Base-by-base conservation (phyloP, 176 grass and related monocot genomes). In the Hyparrhenia diplandra region DNA sequence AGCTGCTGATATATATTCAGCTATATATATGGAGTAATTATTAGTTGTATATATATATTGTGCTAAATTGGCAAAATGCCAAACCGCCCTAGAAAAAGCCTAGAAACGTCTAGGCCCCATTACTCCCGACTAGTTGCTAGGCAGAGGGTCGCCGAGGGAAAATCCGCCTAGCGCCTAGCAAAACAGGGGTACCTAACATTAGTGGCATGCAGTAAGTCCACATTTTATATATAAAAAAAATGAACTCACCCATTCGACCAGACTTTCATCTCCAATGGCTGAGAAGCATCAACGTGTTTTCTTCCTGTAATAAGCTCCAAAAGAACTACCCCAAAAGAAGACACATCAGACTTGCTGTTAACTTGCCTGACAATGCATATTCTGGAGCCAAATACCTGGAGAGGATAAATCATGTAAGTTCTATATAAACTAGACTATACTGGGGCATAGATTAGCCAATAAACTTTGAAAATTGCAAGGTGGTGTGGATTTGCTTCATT, bases 251-350 rank as follows among this genome's bases (percentile, higher is more conserved):
- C 93, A 99, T 92, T 99, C 93, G 7, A 93, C 93, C 64, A 99
- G 91, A 67, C 89, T 96, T 71, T 96, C 97, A 81, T 99, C 93
- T 78, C 97, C 67, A 96, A 69, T 13, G 93, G 91, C 74, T 93
- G 97, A 83, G 91, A 99, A 80, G 87, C 74, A 88, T 99, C 97
- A 65, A 99, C 91, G 55, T 91, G 97, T 85, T 99, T 99, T 77
- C 91, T 85, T 85, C 91, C 93, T 8, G 93, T 99, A 86, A 99
- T 96, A 82, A 99, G 91, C 81, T 99, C 97, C 65, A 99, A 88
- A 77, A 99, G 92, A 86, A 96, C 91, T 51, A 93, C 93, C 58
- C 93, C 97, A 65, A n/a, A 96, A 66, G 97, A 99, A 93, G 96
- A 99, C 35, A 99, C 74, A 82, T 99, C 93, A 85, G 93, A 96